These are phyloP conservation scores for Saccharomyces jurei DNA, from an alignment of 805 yeast genomes.

Conservation along the genomic window DNA sequence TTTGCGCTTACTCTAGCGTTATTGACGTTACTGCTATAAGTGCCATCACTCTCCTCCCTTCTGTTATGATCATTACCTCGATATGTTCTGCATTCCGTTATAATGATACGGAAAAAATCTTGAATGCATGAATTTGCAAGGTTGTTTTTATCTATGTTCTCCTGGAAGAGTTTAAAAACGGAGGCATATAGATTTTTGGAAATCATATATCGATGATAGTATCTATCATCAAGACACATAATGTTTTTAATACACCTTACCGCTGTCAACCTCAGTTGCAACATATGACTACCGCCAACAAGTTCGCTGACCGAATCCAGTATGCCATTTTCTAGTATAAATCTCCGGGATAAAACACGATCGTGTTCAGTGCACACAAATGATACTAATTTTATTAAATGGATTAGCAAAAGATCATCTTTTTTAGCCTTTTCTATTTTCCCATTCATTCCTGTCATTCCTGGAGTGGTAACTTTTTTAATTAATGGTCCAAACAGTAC, in stretches of 20 bases:
- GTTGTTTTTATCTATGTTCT: slow-evolving; percentile 45
- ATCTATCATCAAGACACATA: slow-evolving; percentile 53
- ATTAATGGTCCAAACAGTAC: slow-evolving; percentile 44
- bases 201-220: slow-evolving; percentile 49
- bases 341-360: slow-evolving; percentile 46
- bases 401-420: slow-evolving; percentile 42
- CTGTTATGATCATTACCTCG: slow-evolving; percentile 2
- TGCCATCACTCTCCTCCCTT: background rate
- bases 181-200: slow-evolving; percentile 43
- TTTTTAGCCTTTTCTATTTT: background rate
- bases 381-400: slow-evolving; percentile 61
- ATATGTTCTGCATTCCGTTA: slow-evolving; percentile 14
- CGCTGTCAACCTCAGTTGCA: slow-evolving; percentile 57
- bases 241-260: slow-evolving; percentile 61
- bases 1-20: slow-evolving; percentile 14
- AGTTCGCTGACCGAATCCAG: slow-evolving; percentile 48
- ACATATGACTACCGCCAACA: slow-evolving; percentile 31
- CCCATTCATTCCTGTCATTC: slow-evolving; percentile 2
- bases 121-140: slow-evolving; percentile 69
- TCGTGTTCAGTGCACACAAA: slow-evolving; percentile 66
- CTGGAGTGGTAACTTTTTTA: slow-evolving; percentile 1
- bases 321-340: slow-evolving; percentile 52
- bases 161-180: slow-evolving; percentile 43
- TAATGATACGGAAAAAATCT: slow-evolving; percentile 50
- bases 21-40: background rate